phyloP scores from a whole-genome alignment of 345 rosid species.

The Citrus medica region DNA sequence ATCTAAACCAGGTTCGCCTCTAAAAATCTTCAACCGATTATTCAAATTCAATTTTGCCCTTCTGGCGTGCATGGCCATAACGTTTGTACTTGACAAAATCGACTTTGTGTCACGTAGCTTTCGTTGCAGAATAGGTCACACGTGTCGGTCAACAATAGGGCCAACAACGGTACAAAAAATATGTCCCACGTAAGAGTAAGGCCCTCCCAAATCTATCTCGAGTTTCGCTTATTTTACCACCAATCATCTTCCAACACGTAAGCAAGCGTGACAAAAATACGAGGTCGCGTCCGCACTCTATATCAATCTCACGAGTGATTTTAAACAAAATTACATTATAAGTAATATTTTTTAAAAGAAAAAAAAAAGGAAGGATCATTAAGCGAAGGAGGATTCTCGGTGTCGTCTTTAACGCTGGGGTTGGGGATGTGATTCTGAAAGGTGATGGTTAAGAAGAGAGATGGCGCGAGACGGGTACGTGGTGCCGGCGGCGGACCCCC shows the following conservation, averaged over 20 bases:
- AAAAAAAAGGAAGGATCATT: background rate
- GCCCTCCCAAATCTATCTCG: background rate
- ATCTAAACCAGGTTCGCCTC: too few relatives aligned
- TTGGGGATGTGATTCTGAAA: conserved; percentile 16
- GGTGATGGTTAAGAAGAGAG: conserved; percentile 21
- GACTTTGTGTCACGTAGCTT: background rate
- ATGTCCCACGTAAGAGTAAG: background rate
- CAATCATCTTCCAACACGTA: background rate
- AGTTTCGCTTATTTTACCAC: accelerated
- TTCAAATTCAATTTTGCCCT: too few relatives aligned
- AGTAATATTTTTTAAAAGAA: background rate
- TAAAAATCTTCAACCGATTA: too few relatives aligned
- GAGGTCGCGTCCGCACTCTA: background rate
- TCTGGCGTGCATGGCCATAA: too few relatives aligned
- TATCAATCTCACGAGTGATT: background rate
- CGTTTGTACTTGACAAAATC: background rate
- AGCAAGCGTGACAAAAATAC: background rate
- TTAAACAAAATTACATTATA: background rate
- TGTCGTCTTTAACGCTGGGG: background rate
- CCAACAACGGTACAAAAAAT: background rate
- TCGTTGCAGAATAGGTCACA: background rate
- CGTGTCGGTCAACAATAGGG: background rate
- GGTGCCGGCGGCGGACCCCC: conserved; percentile 71
- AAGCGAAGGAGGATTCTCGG: background rate
- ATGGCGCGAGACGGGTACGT: conserved; percentile 70